Evolutionary conservation across 495 filamentous ascomycete species (phyloP).

Genomic region (Penicillium mononematosum): DNA sequence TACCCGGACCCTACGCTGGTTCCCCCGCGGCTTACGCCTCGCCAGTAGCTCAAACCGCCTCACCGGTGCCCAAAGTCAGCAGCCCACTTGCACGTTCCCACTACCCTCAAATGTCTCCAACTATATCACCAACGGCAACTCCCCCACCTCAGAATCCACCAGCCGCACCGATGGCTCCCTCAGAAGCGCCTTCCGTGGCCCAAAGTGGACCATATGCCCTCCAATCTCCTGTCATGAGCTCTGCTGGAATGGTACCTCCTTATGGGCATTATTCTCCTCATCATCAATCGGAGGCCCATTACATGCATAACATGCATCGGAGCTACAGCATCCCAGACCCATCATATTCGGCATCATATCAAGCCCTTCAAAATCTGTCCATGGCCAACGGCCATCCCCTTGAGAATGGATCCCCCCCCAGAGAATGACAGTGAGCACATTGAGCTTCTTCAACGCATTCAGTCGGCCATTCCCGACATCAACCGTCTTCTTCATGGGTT

Average conservation of each 20-base stretch:
- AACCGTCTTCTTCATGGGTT: conserved; percentile 47
- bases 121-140: conserved; percentile 40
- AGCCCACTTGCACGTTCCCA: conserved; percentile 43
- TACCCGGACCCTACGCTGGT: conserved; percentile 20
- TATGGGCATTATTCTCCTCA: conserved; percentile 37
- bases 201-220: conserved; percentile 35
- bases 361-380: conserved; percentile 32
- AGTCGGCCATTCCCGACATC: conserved; percentile 52
- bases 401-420: conserved; percentile 36
- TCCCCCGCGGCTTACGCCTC: conserved; percentile 18
- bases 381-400: conserved; percentile 24
- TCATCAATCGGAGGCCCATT: conserved; percentile 23
- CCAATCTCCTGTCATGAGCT: conserved; percentile 42
- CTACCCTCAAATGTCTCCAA: conserved; percentile 38
- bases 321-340: conserved; percentile 32
- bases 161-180: conserved; percentile 1
- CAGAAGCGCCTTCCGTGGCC: conserved; percentile 19
- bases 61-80: conserved; percentile 40
- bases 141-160: conserved; percentile 15
- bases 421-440: conserved; percentile 41
- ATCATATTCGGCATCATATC: conserved; percentile 35
- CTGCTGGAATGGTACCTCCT: conserved; percentile 35
- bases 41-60: conserved; percentile 26
- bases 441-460: conserved; percentile 48
- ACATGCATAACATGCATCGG: conserved; percentile 31